These are phyloP conservation scores for Tetragonia tetragonoides DNA, from an alignment of 148 eudicot species.

Conservation along the genomic window DNA sequence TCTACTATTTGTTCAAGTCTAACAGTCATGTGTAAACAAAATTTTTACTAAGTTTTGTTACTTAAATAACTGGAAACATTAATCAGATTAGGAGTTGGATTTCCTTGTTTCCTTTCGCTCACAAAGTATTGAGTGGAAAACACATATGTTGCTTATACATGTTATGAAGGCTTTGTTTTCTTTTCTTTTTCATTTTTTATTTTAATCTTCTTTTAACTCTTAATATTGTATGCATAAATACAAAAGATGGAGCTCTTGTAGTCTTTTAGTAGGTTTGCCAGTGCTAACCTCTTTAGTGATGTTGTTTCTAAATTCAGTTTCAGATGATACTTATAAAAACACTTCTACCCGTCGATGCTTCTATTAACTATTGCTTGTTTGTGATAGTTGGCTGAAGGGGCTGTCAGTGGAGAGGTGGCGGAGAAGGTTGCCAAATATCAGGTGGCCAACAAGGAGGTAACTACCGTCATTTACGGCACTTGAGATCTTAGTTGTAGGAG, in stretches of 20 bases:
- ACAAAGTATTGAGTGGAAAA: not conserved
- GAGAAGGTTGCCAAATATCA: slow-evolving; percentile 71
- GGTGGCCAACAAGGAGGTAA: slow-evolving; percentile 91
- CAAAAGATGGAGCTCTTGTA: too few relatives aligned
- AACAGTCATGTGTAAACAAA: not conserved
- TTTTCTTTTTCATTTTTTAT: not conserved
- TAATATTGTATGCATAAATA: too few relatives aligned
- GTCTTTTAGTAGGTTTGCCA: too few relatives aligned
- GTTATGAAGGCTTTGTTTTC: not conserved
- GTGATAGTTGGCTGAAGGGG: slow-evolving; percentile 60
- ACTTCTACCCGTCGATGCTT: not conserved
- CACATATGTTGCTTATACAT: not conserved
- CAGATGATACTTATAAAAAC: too few relatives aligned
- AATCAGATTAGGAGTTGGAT: not conserved
- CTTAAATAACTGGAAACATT: not conserved
- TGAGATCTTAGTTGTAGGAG: not conserved
- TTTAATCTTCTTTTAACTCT: not conserved
- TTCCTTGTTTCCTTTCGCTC: not conserved
- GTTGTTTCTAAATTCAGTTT: not conserved
- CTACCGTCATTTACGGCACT: slow-evolving; percentile 11
- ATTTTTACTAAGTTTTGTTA: not conserved
- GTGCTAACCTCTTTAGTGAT: not conserved
- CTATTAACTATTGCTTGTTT: slow-evolving; percentile 17
- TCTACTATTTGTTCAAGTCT: not conserved
- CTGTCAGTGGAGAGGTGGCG: slow-evolving; percentile 67